These are phyloP conservation scores for Hypoxylon sp. DNA, from an alignment of 2,329 filamentous ascomycete genomes.

Conservation along the genomic window DNA sequence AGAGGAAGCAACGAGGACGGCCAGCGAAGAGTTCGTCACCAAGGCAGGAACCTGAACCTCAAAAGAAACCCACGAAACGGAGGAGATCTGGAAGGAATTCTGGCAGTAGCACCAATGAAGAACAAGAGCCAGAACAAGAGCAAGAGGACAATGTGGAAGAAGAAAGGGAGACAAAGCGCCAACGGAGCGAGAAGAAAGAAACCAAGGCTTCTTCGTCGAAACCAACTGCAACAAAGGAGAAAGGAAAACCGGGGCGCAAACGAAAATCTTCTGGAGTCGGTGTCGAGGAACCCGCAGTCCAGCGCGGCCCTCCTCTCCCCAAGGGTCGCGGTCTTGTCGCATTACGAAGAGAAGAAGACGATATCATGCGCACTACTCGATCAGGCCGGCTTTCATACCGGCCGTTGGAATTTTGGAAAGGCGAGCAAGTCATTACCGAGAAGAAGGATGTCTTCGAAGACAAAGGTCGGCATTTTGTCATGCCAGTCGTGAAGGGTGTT, in stretches of 20 bases:
- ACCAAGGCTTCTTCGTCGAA: conserved; percentile 46
- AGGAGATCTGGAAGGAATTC: conserved; percentile 45
- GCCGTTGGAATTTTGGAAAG: conserved; percentile 88
- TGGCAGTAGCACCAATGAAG: conserved; percentile 34
- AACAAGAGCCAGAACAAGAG: conserved; percentile 40
- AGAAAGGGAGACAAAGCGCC: conserved; percentile 48
- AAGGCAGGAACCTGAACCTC: conserved; percentile 39
- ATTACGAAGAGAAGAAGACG: conserved; percentile 63
- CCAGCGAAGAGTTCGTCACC: conserved; percentile 43
- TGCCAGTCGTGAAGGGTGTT: conserved; percentile 82
- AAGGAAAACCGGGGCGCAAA: conserved; percentile 54
- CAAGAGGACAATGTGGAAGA: conserved; percentile 40
- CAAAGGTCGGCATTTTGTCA: conserved; percentile 66
- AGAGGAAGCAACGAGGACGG: conserved; percentile 50
- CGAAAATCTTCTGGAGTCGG: conserved; percentile 59
- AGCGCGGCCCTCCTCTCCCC: conserved; percentile 69
- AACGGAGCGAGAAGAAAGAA: conserved; percentile 44
- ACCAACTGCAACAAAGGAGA: conserved; percentile 47
- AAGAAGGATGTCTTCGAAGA: conserved; percentile 64
- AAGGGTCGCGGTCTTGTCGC: conserved; percentile 69
- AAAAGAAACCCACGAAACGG: conserved; percentile 46
- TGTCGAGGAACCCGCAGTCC: conserved; percentile 64
- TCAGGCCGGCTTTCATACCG: conserved; percentile 84
- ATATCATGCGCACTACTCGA: conserved; percentile 73
- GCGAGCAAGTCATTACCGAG: conserved; percentile 82